phyloP scores from a whole-genome alignment of 805 yeast genomes.

The Torulaspora quercuum region DNA sequence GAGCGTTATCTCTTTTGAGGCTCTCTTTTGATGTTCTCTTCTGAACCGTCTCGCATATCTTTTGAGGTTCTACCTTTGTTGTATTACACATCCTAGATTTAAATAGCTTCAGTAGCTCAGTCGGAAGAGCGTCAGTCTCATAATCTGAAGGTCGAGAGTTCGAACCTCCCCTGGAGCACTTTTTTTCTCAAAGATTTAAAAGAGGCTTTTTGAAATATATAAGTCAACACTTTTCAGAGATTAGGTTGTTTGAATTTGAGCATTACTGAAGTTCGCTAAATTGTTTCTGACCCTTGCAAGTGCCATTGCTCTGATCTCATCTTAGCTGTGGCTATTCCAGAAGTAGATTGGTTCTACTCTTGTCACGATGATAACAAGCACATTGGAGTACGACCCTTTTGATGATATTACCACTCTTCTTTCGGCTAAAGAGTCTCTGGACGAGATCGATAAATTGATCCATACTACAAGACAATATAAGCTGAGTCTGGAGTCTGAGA shows the following conservation, averaged over 20 bases:
- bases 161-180: conserved; percentile 49
- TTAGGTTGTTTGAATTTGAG: too few species aligned
- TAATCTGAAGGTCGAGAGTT: conserved; percentile 50
- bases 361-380: conserved; percentile 29
- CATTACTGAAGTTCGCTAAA: too few species aligned
- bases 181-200: conserved; percentile 14
- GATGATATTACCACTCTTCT: conserved; percentile 52
- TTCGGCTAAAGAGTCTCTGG: conserved; percentile 47
- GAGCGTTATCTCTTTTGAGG: too few species aligned
- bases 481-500: conserved; percentile 44
- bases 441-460: conserved; percentile 49
- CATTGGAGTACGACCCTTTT: conserved; percentile 50
- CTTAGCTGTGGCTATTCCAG: too few species aligned
- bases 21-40: too few species aligned
- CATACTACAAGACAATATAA: conserved; percentile 51
- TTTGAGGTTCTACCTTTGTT: too few species aligned
- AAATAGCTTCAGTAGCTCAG: conserved; percentile 47
- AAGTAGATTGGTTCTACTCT: too few species aligned
- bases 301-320: too few species aligned
- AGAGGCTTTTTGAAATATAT: background rate
- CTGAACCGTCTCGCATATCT: too few species aligned
- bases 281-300: too few species aligned
- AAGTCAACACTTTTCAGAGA: too few species aligned
- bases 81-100: too few species aligned
- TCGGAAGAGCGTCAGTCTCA: conserved; percentile 53